These are phyloP conservation scores for Leptographium radiaticola DNA, from an alignment of 2,329 filamentous ascomycete species.

Conservation along the genomic window DNA sequence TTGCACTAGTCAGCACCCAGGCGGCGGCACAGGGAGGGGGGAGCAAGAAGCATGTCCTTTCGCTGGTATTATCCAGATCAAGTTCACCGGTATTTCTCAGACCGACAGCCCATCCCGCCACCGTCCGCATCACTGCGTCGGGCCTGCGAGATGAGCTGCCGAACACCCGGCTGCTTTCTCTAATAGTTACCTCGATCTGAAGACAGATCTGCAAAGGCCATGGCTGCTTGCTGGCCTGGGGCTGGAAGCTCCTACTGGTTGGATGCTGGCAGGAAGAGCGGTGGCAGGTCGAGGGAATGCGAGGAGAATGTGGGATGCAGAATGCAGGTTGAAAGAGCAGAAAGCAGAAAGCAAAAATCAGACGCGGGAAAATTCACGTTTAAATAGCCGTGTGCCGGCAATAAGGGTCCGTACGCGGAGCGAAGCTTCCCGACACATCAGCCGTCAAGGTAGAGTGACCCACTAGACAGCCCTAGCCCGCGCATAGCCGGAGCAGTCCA, in stretches of 20 bases:
- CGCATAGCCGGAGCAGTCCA: too few relatives aligned
- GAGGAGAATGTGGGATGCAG: too few relatives aligned
- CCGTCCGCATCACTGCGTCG: constrained; percentile 9
- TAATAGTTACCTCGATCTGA: constrained; percentile 32
- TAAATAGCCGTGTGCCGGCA: too few relatives aligned
- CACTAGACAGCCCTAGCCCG: too few relatives aligned
- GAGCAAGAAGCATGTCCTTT: constrained; percentile 71
- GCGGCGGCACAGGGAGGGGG: constrained; percentile 17
- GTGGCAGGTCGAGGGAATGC: not conserved
- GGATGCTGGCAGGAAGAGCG: not conserved
- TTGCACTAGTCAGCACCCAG: constrained; percentile 6
- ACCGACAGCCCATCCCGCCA: constrained; percentile 21
- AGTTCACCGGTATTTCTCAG: constrained; percentile 76
- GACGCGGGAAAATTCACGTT: too few relatives aligned
- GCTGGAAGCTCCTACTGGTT: constrained; percentile 3
- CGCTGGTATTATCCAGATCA: constrained; percentile 44
- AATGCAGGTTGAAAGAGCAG: too few relatives aligned
- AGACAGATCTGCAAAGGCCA: constrained; percentile 19
- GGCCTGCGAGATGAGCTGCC: constrained; percentile 21
- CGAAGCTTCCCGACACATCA: too few relatives aligned
- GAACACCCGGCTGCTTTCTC: constrained; percentile 35
- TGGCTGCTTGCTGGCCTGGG: constrained; percentile 3
- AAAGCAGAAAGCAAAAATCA: too few relatives aligned
- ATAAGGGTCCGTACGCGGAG: too few relatives aligned
- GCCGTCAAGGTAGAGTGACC: too few relatives aligned